phyloP scores from a whole-genome alignment of 768 basidiomycete species.

The Mycena chlorophos region DNA sequence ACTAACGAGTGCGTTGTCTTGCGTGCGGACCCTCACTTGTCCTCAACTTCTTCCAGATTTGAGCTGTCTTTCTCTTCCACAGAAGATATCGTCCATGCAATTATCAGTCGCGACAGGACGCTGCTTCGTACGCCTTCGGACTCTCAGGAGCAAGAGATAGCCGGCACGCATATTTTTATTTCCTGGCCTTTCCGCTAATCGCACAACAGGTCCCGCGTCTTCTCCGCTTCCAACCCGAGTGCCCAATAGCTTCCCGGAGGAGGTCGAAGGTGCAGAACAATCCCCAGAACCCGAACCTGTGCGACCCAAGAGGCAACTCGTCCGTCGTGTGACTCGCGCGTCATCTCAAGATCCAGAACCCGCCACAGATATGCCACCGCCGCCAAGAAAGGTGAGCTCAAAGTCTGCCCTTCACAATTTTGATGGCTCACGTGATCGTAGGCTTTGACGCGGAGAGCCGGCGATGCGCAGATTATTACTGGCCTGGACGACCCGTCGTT shows the following conservation, averaged over 20 bases:
- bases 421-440: constrained; percentile 20
- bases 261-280: constrained; percentile 8
- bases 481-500: constrained; percentile 48
- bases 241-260: not conserved
- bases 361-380: constrained; percentile 20
- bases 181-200: not conserved
- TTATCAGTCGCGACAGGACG: constrained; percentile 38
- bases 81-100: constrained; percentile 54
- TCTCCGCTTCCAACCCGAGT: not conserved
- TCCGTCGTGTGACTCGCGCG: constrained; percentile 43
- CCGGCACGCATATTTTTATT: not conserved
- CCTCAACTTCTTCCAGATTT: constrained; percentile 30
- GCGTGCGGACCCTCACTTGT: not conserved
- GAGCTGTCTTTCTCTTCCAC: constrained; percentile 44
- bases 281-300: not conserved
- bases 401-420: not conserved
- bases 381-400: constrained; percentile 34
- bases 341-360: constrained; percentile 38
- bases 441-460: constrained; percentile 45
- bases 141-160: constrained; percentile 21
- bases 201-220: constrained; percentile 25
- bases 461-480: constrained; percentile 37
- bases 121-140: constrained; percentile 26
- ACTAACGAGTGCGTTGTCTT: constrained; percentile 47
- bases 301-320: constrained; percentile 25